phyloP scores from a whole-genome alignment of 1,139 yeast species.

The Nakaseomyces uthaithaninus region DNA sequence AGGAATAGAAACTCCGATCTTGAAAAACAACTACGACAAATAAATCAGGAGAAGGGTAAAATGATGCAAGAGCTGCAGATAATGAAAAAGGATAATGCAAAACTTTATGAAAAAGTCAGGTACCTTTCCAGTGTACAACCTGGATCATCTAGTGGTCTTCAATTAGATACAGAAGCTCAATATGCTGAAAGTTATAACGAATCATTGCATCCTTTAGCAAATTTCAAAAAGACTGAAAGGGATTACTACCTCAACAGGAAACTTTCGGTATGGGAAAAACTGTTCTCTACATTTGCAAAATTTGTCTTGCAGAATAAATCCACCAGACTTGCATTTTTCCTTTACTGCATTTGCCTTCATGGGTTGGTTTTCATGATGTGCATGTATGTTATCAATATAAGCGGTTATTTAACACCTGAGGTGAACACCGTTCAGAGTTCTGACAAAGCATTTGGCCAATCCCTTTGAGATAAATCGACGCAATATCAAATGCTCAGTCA shows the following conservation, averaged over 20 bases:
- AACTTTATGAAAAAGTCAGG: slow-evolving; percentile 72
- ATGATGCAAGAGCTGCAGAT: slow-evolving; percentile 56
- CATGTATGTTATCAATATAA: slow-evolving; percentile 46
- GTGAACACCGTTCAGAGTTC: slow-evolving; percentile 33
- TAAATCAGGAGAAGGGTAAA: slow-evolving; percentile 46
- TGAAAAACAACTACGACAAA: slow-evolving; percentile 70
- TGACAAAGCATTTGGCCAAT: slow-evolving; percentile 4
- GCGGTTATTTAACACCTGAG: slow-evolving; percentile 42
- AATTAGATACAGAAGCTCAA: slow-evolving; percentile 45
- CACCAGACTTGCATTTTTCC: slow-evolving; percentile 64
- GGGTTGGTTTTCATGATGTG: slow-evolving; percentile 60
- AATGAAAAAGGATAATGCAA: slow-evolving; percentile 66
- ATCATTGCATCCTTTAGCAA: slow-evolving; percentile 75
- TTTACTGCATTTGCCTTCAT: slow-evolving; percentile 71
- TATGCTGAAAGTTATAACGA: slow-evolving; percentile 65
- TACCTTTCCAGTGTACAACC: slow-evolving; percentile 44
- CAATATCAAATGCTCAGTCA: too few relatives aligned
- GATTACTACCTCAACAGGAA: slow-evolving; percentile 60
- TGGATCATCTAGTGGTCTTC: slow-evolving; percentile 14
- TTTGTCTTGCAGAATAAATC: slow-evolving; percentile 65
- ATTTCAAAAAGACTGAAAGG: slow-evolving; percentile 69
- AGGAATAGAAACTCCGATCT: slow-evolving; percentile 71
- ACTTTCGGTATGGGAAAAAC: slow-evolving; percentile 69
- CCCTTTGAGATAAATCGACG: not conserved
- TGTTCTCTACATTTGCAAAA: slow-evolving; percentile 67